Base-by-base conservation (phyloP, 345 rosid genomes). In the Lumnitzera littorea region DNA sequence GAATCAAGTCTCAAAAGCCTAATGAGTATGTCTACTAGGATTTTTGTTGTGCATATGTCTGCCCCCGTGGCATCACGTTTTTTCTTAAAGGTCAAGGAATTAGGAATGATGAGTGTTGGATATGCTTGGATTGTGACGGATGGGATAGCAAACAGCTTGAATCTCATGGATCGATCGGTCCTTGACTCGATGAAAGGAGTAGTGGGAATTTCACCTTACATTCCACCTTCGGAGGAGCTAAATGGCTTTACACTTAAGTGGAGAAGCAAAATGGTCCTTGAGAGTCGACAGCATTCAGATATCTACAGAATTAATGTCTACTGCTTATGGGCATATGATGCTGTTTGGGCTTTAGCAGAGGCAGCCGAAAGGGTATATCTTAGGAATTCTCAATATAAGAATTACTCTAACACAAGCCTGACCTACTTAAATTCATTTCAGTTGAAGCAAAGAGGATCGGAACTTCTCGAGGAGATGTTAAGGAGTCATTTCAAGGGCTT, bases 251-350 rank as follows among this genome's bases (percentile, higher is more conserved):
- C 36, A 43, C 3, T 3, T 17, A 50, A 48, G 57, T 65, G 72
- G 72, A 53, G 46, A 31, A 53, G 49, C 20, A 57, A 53, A 14
- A 48, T 54, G 47, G 52, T 6, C 0, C 51, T 14, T 16, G 41
- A 55, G 4, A 6, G 62, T 24, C 58, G 24, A 10, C 51, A 6
- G 36, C 36, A 29, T 6, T 29, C 36, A 29, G 36, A 29, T 29
- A 6, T 29, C 36, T 6, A 3, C 7, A 9, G 43, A 36, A 9
- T 36, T 43, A 67, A 63, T 62, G 16, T 47, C 4, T 70, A 57
- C 20, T 65, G 75, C 41, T 46, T 73, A 20, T 69, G 65, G 81
- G 75, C 70, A 2, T 79, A 82, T 62, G 87, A 82, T 64, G 72
- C 84, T 36, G 56, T 70, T 0, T 43, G 31, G 52, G 82, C 77